Conservation (phyloP, 2,329 filamentous ascomycete genomes). For the Apiospora malaysiana region DNA sequence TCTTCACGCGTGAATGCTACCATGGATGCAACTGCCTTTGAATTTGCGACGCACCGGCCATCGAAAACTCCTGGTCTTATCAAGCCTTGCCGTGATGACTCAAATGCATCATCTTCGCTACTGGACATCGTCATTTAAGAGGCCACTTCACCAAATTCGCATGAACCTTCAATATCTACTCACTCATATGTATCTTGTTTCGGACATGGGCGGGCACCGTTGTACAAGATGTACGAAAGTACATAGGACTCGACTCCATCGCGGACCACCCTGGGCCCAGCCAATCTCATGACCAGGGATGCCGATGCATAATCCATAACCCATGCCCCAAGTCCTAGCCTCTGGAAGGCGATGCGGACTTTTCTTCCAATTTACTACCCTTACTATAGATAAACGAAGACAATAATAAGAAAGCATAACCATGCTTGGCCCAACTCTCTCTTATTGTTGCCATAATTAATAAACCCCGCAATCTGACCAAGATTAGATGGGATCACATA, state of each 20-base stretch:
- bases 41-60: background rate
- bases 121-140: background rate
- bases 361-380: background rate
- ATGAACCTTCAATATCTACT: background rate
- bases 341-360: background rate
- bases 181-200: background rate
- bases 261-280: constrained; percentile 4
- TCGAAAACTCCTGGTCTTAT: background rate
- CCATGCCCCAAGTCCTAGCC: background rate
- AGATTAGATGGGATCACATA: constrained; percentile 2
- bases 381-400: background rate
- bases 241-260: constrained; percentile 11
- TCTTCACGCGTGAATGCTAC: background rate
- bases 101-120: background rate
- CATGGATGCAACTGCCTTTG: background rate
- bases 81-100: background rate
- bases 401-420: constrained; percentile 4
- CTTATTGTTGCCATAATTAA: constrained; percentile 2
- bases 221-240: constrained; percentile 3
- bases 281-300: constrained; percentile 11
- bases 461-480: constrained; percentile 6
- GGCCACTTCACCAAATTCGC: background rate
- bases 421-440: background rate
- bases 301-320: background rate
- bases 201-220: background rate